Evolutionary conservation across 1,284 basidiomycete genomes (phyloP).

Genomic region (Cryptococcus maquisensis): DNA sequence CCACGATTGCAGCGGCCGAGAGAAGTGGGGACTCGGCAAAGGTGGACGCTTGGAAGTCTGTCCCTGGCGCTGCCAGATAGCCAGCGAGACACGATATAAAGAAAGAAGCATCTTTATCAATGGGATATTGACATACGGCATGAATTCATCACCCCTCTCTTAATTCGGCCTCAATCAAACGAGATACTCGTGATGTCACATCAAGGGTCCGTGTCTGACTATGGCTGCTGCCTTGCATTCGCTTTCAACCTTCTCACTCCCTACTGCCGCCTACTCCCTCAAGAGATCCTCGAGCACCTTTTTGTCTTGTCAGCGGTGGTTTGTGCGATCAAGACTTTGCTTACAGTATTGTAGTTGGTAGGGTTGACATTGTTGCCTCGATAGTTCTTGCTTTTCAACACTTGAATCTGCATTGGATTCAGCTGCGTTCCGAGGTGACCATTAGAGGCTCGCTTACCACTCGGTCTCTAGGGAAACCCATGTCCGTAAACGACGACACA

Average conservation of each 20-base stretch:
- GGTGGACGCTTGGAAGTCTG: slow-evolving; percentile 21
- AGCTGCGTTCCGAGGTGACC: neutral
- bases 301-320: neutral
- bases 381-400: slow-evolving; percentile 84
- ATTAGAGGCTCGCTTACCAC: slow-evolving; percentile 35
- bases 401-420: slow-evolving; percentile 62
- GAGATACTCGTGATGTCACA: no score
- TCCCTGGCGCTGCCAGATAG: neutral
- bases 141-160: neutral
- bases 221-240: no score
- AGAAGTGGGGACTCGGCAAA: slow-evolving; percentile 25
- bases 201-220: no score
- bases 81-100: neutral
- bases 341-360: slow-evolving; percentile 41
- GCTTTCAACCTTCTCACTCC: no score
- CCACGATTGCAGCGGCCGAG: slow-evolving; percentile 44
- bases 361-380: slow-evolving; percentile 55
- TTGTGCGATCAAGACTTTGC: slow-evolving; percentile 19
- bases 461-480: slow-evolving; percentile 50
- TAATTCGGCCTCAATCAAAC: neutral
- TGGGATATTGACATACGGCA: neutral
- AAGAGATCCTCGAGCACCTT: slow-evolving; percentile 47
- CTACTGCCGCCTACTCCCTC: slow-evolving; percentile 19
- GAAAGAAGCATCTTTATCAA: neutral
- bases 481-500: slow-evolving; percentile 51